Evolutionary conservation across 352 stramenopile genomes (phyloP).

Genomic region (Globisporangium megalacanthum): DNA sequence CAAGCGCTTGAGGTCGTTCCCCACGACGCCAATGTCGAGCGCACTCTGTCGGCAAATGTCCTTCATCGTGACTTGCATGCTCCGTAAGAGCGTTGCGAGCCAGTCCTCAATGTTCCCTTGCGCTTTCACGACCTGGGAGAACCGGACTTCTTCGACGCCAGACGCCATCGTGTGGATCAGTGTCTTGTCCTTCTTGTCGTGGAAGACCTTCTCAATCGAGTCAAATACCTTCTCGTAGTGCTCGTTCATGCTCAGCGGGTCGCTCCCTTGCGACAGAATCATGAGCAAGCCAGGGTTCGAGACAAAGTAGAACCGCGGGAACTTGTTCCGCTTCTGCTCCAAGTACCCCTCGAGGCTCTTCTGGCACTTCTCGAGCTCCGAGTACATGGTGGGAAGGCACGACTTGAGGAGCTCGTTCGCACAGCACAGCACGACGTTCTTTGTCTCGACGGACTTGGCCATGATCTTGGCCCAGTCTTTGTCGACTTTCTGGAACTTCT

Average conservation of each 20-base stretch:
- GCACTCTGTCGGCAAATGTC: slow-evolving; percentile 94
- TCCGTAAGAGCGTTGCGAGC: slow-evolving; percentile 93
- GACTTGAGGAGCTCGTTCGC: slow-evolving; percentile 96
- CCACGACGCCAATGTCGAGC: slow-evolving; percentile 88
- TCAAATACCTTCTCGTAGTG: slow-evolving; percentile 99
- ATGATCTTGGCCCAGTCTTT: slow-evolving; percentile 99
- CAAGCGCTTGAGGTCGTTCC: slow-evolving; percentile 89
- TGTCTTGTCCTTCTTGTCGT: slow-evolving; percentile 98
- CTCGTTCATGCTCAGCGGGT: slow-evolving; percentile 97
- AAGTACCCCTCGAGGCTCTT: slow-evolving; percentile 98
- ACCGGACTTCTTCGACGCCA: slow-evolving; percentile 93
- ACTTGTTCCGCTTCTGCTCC: slow-evolving; percentile 98
- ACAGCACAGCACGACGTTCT: slow-evolving; percentile 92
- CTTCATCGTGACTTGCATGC: slow-evolving; percentile 97
- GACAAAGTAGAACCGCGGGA: slow-evolving; percentile 99
- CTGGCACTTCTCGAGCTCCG: slow-evolving; percentile 97
- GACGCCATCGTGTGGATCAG: slow-evolving; percentile 93
- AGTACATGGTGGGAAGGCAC: slow-evolving; percentile 96
- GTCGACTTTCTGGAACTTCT: slow-evolving; percentile 97
- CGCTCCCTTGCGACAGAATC: slow-evolving; percentile 96
- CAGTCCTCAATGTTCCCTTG: slow-evolving; percentile 99
- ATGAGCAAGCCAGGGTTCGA: slow-evolving; percentile 96
- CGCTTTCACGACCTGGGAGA: slow-evolving; percentile 93
- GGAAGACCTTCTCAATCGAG: slow-evolving; percentile 96
- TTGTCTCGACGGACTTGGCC: slow-evolving; percentile 88